Evolutionary conservation across 2,329 filamentous ascomycete species (phyloP).

Genomic region (Westerdykella aurantiaca): DNA sequence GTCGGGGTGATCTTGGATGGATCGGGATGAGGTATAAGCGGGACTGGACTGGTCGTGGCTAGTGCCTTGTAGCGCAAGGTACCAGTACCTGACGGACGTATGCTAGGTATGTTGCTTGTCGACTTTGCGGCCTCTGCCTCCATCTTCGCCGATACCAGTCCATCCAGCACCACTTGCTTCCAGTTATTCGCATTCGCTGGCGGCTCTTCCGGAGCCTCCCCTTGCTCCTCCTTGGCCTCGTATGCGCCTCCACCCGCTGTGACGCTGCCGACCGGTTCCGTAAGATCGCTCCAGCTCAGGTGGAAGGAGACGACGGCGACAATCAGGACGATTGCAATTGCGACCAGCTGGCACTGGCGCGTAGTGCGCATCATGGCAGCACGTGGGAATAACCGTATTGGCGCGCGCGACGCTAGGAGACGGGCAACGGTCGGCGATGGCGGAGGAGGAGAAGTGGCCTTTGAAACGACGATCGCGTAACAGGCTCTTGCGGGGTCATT

Average conservation of each 20-base stretch:
- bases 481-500: background rate
- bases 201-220: background rate
- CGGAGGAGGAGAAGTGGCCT: background rate
- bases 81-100: too few relatives aligned
- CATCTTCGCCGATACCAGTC: background rate
- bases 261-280: background rate
- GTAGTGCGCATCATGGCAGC: background rate
- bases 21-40: background rate
- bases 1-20: constrained; percentile 2
- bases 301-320: background rate
- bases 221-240: background rate
- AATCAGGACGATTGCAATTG: background rate
- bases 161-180: background rate
- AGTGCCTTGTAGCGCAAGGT: background rate
- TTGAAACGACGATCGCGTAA: background rate
- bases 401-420: background rate
- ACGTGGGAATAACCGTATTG: too few relatives aligned
- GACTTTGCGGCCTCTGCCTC: background rate
- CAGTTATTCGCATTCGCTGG: background rate
- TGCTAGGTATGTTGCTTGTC: background rate
- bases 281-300: background rate
- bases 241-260: background rate
- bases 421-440: background rate
- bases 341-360: background rate
- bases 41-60: background rate